Evolutionary conservation across 345 rosid species (phyloP).

Genomic region (Citrus mangshanensis): DNA sequence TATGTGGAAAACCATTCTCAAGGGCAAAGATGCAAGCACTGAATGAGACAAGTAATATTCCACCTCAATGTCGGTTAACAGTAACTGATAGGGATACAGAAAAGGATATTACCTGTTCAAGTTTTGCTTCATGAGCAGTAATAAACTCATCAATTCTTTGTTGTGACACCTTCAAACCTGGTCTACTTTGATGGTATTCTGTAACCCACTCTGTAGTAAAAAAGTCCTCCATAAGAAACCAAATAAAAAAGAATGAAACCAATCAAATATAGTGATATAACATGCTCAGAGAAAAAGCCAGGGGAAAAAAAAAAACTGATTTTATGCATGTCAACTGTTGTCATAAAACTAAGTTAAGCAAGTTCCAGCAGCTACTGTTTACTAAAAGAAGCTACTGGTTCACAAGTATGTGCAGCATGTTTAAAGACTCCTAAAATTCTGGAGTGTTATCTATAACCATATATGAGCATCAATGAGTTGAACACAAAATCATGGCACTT

Average conservation of each 20-base stretch:
- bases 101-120: slow-evolving; percentile 57
- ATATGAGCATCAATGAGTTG: neutral
- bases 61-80: neutral
- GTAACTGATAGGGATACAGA: neutral
- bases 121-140: slow-evolving; percentile 59
- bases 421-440: neutral
- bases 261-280: neutral
- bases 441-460: neutral
- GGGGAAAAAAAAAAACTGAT: neutral
- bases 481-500: neutral
- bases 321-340: neutral
- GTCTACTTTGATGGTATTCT: slow-evolving; percentile 67
- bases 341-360: neutral
- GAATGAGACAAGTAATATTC: neutral
- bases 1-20: neutral
- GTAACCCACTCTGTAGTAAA: slow-evolving; percentile 70
- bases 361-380: too few species aligned
- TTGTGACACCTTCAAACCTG: slow-evolving; percentile 71
- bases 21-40: neutral
- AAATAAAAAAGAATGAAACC: neutral
- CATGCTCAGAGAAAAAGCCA: neutral
- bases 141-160: slow-evolving; percentile 83
- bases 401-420: neutral
- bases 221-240: slow-evolving; percentile 9
- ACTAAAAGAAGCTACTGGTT: neutral